Conservation (phyloP, 1,139 yeast genomes). For the Taphrina flavorubra region DNA sequence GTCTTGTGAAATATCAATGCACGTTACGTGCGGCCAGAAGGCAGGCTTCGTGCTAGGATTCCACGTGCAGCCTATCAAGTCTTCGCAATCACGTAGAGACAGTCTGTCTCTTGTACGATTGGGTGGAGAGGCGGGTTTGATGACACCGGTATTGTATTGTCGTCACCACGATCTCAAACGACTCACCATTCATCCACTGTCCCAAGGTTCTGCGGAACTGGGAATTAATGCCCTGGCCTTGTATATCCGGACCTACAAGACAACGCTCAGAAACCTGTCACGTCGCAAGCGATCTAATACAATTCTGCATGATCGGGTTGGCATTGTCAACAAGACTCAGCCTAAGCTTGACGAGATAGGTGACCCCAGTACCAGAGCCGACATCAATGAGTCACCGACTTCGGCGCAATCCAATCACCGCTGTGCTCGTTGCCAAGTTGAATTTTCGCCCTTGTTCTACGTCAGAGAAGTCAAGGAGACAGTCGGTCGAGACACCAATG, state of each 20-base stretch:
- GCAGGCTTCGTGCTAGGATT: conserved; percentile 41
- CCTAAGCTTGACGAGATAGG: not conserved
- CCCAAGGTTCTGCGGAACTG: conserved; percentile 20
- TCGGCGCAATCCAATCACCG: not conserved
- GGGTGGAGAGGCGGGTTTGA: conserved; percentile 52
- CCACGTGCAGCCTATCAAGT: conserved; percentile 46
- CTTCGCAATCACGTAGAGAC: conserved; percentile 44
- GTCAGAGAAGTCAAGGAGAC: not conserved
- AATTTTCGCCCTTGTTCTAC: conserved; percentile 3
- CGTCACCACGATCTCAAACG: conserved; percentile 46
- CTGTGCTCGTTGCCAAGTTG: conserved; percentile 1
- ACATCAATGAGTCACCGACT: too few relatives aligned
- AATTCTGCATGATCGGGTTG: not conserved
- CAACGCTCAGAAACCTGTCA: not conserved
- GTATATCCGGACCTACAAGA: conserved; percentile 38
- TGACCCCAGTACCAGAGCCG: too few relatives aligned
- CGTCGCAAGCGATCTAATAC: not conserved
- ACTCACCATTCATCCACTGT: conserved; percentile 37
- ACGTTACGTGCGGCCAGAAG: conserved; percentile 41
- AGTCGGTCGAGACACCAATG: not conserved
- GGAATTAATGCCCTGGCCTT: conserved; percentile 25
- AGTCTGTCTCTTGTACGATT: conserved; percentile 51
- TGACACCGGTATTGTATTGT: conserved; percentile 52
- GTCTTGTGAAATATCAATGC: conserved; percentile 51
- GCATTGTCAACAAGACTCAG: not conserved